Evolutionary conservation across 2,329 filamentous ascomycete genomes (phyloP), one percentile per base, ranked within the genome.

Genomic region (Curvularia spicifera): DNA sequence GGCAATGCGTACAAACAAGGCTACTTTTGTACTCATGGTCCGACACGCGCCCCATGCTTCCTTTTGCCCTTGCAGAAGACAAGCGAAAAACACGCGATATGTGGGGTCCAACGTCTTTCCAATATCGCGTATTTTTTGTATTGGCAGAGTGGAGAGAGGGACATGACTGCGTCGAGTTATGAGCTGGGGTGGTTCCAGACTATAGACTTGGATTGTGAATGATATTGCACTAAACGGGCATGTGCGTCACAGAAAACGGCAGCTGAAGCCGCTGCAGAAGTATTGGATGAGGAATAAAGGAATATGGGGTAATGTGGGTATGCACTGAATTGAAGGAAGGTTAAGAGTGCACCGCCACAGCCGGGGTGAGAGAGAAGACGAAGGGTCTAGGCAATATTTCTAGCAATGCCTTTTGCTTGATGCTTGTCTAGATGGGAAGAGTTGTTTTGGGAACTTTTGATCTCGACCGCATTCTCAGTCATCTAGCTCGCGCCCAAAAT

Each of bases 401-500:
- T 33, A 37, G 15, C 33, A 37, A 5, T 37, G 33, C 15, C 13
- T 15, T n/a, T 37, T 37, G 13, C 33, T 37, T n/a, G 6, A 6
- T 37, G 13, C 33, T 37, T 13, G 12, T 37, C 6, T 7, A 6
- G 5, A 37, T 37, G 33, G 33, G 31, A 8, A 31, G 29, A 28
- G 8, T 28, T 5, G 10, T 8, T 13, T 35, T 35, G 4, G 31
- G 12, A 15, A 35, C 13, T 18, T 18, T 1, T 18, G 18, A 18
- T 18, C 18, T 18, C 18, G 18, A 18, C 18, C 18, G 18, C 18
- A 22, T 31, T 31, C 20, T 73, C 58, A 77, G 37, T 75, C 74
- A 53, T 78, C 76, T 56, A 79, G 56, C 55, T 75, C 76, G 31
- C 72, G 64, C 29, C 81, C 82, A 72, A 85, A 84, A 68, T 85